phyloP scores from a whole-genome alignment of 345 rosid species.

The Rhizophora apiculata region DNA sequence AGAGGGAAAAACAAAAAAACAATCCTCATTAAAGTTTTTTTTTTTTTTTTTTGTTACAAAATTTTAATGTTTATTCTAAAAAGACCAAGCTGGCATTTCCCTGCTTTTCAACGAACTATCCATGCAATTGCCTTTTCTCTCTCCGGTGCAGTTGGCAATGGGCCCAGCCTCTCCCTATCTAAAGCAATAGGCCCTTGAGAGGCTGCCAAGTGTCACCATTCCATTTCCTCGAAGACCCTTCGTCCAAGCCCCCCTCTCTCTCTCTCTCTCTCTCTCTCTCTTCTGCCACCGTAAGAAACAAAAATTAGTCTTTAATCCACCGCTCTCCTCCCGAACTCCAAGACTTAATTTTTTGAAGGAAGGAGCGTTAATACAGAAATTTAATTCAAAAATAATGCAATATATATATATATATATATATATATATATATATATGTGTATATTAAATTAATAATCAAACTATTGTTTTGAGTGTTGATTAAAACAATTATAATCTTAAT shows the following conservation, averaged over 20 bases:
- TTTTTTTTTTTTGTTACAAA: too few relatives aligned
- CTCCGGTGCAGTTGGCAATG: conserved; percentile 38
- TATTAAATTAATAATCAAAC: too few relatives aligned
- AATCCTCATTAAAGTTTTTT: neutral
- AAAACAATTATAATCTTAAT: too few relatives aligned
- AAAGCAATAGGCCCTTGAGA: neutral
- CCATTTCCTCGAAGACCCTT: conserved; percentile 32
- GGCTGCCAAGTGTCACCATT: conserved; percentile 45
- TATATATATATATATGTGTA: too few relatives aligned
- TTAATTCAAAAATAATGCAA: too few relatives aligned
- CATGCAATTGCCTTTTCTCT: conserved; percentile 1
- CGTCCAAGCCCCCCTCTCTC: neutral
- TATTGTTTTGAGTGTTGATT: too few relatives aligned
- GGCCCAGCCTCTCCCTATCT: conserved; percentile 10
- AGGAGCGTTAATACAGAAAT: too few relatives aligned
- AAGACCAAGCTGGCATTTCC: conserved; percentile 3
- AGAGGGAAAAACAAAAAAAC: neutral
- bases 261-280: neutral
- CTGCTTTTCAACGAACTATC: neutral
- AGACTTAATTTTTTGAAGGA: too few relatives aligned
- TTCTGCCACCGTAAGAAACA: conserved; percentile 9
- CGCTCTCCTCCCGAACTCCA: too few relatives aligned
- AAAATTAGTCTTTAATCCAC: neutral
- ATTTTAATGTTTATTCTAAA: neutral
- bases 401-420: too few relatives aligned